phyloP scores from a whole-genome alignment of 441 rosid genomes.

The Gossypium aridum region DNA sequence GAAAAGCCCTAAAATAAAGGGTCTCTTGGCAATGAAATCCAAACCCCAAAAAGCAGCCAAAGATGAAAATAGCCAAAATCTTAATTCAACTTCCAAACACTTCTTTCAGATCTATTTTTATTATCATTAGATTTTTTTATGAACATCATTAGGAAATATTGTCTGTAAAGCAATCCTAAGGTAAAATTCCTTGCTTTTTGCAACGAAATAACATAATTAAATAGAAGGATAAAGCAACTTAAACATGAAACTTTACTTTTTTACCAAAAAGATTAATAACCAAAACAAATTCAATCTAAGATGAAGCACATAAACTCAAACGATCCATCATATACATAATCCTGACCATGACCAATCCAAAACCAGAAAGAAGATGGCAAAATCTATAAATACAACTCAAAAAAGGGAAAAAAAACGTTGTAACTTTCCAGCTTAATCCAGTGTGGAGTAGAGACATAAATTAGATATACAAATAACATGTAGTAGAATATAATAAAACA shows the following conservation, averaged over 20 bases:
- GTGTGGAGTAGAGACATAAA: not conserved
- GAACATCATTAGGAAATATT: not conserved
- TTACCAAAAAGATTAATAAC: not conserved
- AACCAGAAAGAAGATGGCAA: not conserved
- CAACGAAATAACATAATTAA: not conserved
- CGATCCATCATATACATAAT: not conserved
- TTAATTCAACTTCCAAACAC: not conserved
- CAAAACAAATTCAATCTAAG: not conserved
- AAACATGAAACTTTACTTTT: not conserved
- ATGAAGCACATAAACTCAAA: not conserved
- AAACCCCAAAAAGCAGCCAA: not conserved
- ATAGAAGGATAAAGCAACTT: not conserved
- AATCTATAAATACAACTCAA: not conserved
- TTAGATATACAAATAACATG: not conserved
- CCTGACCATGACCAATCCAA: not conserved
- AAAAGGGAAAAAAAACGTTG: not conserved
- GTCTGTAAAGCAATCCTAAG: not conserved
- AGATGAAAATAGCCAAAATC: not conserved
- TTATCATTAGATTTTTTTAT: too few relatives aligned
- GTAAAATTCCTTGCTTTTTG: not conserved
- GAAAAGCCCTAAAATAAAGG: not conserved
- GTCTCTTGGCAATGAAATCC: not conserved
- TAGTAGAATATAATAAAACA: not conserved
- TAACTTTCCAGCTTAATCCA: slow-evolving; percentile 1
- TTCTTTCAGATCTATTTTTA: not conserved